phyloP scores from a whole-genome alignment of 139 green algal genomes.

The Diplosphaera chodatii region DNA sequence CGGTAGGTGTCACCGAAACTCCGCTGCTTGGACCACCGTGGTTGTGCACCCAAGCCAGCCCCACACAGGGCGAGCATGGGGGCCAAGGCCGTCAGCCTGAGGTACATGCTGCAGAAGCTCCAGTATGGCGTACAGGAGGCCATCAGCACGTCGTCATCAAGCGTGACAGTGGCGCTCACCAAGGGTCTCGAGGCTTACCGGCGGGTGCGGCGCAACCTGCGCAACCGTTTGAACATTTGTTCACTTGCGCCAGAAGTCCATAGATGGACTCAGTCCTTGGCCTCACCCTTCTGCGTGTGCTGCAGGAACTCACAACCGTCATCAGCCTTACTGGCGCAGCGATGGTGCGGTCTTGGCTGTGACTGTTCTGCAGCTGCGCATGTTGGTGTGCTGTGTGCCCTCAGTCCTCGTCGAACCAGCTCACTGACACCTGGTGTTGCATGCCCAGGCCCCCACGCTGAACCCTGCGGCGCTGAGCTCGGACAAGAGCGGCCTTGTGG shows the following conservation, averaged over 20 bases:
- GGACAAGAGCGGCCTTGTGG: conserved; percentile 17
- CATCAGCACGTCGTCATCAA: conserved; percentile 1
- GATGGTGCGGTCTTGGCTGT: background rate
- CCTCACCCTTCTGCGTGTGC: too few species aligned
- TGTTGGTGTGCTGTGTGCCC: too few species aligned
- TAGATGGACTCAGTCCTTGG: too few species aligned
- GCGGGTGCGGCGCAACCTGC: background rate
- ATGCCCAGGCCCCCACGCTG: conserved; percentile 54
- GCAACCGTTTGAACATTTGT: too few species aligned
- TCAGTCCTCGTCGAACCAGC: too few species aligned
- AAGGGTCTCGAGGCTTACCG: conserved; percentile 32
- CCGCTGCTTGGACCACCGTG: too few species aligned
- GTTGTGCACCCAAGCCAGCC: too few species aligned
- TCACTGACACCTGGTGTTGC: conserved; percentile 29
- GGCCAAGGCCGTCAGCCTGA: conserved; percentile 11
- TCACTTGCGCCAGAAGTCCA: too few species aligned
- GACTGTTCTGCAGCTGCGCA: too few species aligned
- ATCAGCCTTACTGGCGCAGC: background rate
- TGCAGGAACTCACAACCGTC: background rate
- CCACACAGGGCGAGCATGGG: background rate
- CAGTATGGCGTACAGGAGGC: conserved; percentile 7
- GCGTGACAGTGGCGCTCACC: conserved; percentile 6
- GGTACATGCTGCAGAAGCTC: conserved; percentile 5
- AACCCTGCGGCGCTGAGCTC: conserved; percentile 28
- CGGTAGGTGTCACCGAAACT: too few species aligned